Evolutionary conservation across 192 early-diverging fungal species (phyloP).

Genomic region (Backusella australiensis): DNA sequence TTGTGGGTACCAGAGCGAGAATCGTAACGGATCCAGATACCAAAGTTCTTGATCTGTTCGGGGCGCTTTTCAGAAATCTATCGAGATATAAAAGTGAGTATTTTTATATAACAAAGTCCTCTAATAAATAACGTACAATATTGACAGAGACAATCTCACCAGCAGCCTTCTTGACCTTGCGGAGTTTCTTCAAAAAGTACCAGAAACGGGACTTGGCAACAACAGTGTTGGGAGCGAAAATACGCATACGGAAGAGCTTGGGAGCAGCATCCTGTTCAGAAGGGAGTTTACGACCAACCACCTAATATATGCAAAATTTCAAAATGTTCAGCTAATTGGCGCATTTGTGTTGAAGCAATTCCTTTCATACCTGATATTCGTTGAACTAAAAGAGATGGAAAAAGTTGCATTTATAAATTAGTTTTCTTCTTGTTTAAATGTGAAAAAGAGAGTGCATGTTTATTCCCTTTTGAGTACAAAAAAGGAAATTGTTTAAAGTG

Average conservation of each 20-base stretch:
- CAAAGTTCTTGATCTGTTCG: constrained; percentile 93
- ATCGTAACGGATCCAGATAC: constrained; percentile 99
- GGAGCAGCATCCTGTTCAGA: constrained; percentile 89
- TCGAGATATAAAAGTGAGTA: constrained; percentile 17
- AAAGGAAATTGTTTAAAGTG: constrained; percentile 1
- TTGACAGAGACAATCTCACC: constrained; percentile 98
- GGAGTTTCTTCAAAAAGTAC: constrained; percentile 99
- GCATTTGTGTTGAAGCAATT: not conserved
- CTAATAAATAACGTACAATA: constrained; percentile 47
- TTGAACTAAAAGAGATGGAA: constrained; percentile 13
- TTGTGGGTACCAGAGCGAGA: constrained; percentile 99
- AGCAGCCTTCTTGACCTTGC: constrained; percentile 99
- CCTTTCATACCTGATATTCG: constrained; percentile 25
- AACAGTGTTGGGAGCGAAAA: constrained; percentile 98
- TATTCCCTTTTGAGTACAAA: not conserved
- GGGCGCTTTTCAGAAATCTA: constrained; percentile 92
- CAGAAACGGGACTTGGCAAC: constrained; percentile 99
- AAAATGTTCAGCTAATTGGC: not conserved
- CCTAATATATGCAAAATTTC: constrained; percentile 23
- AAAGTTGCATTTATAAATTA: not conserved
- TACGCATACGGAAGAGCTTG: constrained; percentile 97
- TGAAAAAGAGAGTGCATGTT: not conserved
- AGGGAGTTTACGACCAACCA: constrained; percentile 94
- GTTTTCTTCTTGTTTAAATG: not conserved
- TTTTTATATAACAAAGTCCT: not conserved